A percentile compares a stretch with the other conserved stretches of the same genome.
These are phyloP conservation scores for Dryas integrifolia DNA, from an alignment of 331 rosid species.

Conservation along the genomic window DNA sequence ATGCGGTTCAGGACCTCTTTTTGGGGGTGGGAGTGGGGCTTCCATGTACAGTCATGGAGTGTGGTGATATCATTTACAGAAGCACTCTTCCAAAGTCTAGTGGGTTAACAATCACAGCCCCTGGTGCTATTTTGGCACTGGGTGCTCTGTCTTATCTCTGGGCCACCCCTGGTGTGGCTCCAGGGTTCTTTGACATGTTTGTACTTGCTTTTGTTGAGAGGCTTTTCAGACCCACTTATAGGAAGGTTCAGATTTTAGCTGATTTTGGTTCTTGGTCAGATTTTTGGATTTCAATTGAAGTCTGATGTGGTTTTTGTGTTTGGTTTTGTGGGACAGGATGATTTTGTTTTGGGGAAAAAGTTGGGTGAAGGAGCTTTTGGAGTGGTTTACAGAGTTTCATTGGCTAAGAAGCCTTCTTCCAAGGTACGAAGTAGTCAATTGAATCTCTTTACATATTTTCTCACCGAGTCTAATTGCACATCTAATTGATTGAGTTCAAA, in stretches of 20 bases:
- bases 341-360: constrained; percentile 86
- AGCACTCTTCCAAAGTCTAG: constrained; percentile 80
- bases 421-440: constrained; percentile 46
- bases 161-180: constrained; percentile 98
- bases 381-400: constrained; percentile 72
- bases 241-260: constrained; percentile 48
- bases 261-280: constrained; percentile 4
- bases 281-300: constrained; percentile 1
- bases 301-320: constrained; percentile 19
- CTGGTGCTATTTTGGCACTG: constrained; percentile 72
- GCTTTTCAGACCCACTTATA: constrained; percentile 66
- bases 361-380: constrained; percentile 98
- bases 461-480: neutral
- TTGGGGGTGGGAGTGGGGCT: constrained; percentile 90
- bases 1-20: constrained; percentile 54
- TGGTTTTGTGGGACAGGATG: constrained; percentile 60
- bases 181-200: constrained; percentile 97
- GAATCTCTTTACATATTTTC: neutral
- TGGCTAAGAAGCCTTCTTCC: constrained; percentile 65
- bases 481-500: neutral
- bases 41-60: constrained; percentile 92
- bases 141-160: constrained; percentile 82
- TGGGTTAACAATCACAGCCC: constrained; percentile 66
- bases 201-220: constrained; percentile 90
- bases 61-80: constrained; percentile 87